A percentile compares a stretch with the other conserved stretches of the same genome.
Evolutionary conservation across 371 early-diverging fungal species (phyloP).

Genomic region (Dipsacomyces acuminosporus): DNA sequence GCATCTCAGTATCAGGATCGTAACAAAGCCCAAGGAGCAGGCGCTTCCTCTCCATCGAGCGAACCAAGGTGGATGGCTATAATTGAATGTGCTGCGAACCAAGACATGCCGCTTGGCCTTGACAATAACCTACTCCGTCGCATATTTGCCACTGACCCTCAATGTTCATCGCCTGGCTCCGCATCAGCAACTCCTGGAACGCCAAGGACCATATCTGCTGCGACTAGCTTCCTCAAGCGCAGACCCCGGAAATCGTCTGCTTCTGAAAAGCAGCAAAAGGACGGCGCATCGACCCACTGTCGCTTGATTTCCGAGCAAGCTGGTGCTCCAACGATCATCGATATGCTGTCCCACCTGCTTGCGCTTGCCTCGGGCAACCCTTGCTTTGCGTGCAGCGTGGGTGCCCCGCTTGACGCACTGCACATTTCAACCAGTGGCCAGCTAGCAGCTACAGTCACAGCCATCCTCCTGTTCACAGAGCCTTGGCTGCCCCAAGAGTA

Average conservation of each 20-base stretch:
- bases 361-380: constrained; percentile 26
- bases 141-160: constrained; percentile 32
- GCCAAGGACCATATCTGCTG: constrained; percentile 13
- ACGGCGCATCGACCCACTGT: constrained; percentile 21
- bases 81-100: constrained; percentile 15
- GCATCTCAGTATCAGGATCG: background rate
- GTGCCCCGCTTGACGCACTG: constrained; percentile 23
- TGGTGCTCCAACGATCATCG: constrained; percentile 23
- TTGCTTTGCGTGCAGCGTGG: constrained; percentile 27
- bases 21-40: background rate
- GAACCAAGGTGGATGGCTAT: constrained; percentile 14
- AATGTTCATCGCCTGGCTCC: constrained; percentile 4
- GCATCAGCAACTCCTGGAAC: background rate
- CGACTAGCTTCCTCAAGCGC: constrained; percentile 30
- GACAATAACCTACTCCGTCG: constrained; percentile 39
- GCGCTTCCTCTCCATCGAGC: background rate
- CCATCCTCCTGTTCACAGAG: constrained; percentile 29
- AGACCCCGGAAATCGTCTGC: constrained; percentile 31
- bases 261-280: constrained; percentile 6
- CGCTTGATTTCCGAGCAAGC: constrained; percentile 11
- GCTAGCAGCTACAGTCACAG: constrained; percentile 26
- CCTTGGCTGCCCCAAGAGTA: constrained; percentile 42
- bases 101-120: constrained; percentile 21
- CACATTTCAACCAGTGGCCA: constrained; percentile 33
- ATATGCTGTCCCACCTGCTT: constrained; percentile 32